Conservation (phyloP, 2,329 filamentous ascomycete species). For the Phyllosticta ampelicida region DNA sequence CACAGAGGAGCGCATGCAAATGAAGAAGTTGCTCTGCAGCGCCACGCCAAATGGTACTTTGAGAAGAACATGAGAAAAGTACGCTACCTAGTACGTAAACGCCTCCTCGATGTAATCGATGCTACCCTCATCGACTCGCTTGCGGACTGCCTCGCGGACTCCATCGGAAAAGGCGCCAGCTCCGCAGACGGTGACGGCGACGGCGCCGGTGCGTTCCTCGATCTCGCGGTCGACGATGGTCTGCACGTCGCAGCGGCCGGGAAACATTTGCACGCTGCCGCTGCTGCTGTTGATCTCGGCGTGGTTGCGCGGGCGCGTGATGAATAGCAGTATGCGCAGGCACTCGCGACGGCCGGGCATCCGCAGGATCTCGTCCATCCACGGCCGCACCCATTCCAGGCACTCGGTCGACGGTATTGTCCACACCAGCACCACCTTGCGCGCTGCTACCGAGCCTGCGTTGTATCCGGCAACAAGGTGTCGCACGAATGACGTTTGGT, state of each 20-base stretch:
- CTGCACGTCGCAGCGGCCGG: slow-evolving; percentile 46
- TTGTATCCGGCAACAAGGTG: slow-evolving; percentile 59
- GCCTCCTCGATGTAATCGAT: slow-evolving; percentile 56
- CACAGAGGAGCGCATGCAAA: no score
- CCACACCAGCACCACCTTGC: slow-evolving; percentile 67
- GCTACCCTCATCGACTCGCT: slow-evolving; percentile 39
- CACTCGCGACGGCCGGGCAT: slow-evolving; percentile 49
- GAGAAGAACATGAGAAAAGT: neutral
- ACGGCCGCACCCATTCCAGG: slow-evolving; percentile 52
- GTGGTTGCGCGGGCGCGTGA: slow-evolving; percentile 47
- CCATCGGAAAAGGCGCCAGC: slow-evolving; percentile 53
- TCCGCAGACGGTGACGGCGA: slow-evolving; percentile 52
- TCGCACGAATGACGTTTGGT: slow-evolving; percentile 65
- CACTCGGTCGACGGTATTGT: slow-evolving; percentile 62
- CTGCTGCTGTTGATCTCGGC: slow-evolving; percentile 47
- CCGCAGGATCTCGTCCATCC: slow-evolving; percentile 54
- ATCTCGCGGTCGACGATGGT: slow-evolving; percentile 49
- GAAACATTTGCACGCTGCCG: slow-evolving; percentile 50
- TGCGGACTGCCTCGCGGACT: slow-evolving; percentile 44
- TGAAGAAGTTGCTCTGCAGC: no score
- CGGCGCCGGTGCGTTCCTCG: slow-evolving; percentile 44
- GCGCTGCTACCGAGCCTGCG: slow-evolving; percentile 58
- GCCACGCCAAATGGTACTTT: no score
- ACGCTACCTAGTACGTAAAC: slow-evolving; percentile 45
- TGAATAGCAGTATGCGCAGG: slow-evolving; percentile 50